Evolutionary conservation across 345 rosid genomes (phyloP).

Genomic region (Raphanus raphanistrum): DNA sequence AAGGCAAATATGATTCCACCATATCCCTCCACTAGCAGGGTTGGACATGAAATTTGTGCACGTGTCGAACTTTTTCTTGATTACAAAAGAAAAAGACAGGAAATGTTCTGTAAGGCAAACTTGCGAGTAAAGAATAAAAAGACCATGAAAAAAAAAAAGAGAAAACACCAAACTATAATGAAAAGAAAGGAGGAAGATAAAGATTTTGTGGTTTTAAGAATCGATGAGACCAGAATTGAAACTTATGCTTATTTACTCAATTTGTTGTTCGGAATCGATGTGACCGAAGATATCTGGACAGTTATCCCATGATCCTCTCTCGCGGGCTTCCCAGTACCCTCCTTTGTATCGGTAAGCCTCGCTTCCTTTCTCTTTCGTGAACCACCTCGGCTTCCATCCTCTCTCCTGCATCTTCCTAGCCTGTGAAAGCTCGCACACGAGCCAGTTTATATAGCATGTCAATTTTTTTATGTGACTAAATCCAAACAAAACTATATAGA

Average conservation of each 20-base stretch:
- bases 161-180: background rate
- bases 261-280: slow-evolving; percentile 53
- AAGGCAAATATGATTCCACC: background rate
- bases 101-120: background rate
- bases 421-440: slow-evolving; percentile 41
- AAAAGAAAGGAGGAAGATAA: background rate
- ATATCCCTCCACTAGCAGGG: background rate
- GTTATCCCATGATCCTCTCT: slow-evolving; percentile 60
- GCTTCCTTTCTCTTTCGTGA: slow-evolving; percentile 67
- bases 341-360: slow-evolving; percentile 62
- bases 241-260: slow-evolving; percentile 17
- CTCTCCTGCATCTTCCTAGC: slow-evolving; percentile 97
- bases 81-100: background rate
- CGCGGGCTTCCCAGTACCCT: slow-evolving; percentile 95
- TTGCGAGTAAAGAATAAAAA: slow-evolving; percentile 30
- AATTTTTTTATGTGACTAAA: background rate
- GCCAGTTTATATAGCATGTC: background rate
- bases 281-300: slow-evolving; percentile 96
- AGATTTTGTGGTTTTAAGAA: slow-evolving; percentile 18
- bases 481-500: background rate
- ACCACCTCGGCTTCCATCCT: slow-evolving; percentile 99
- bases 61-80: background rate
- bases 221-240: background rate
- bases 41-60: background rate
- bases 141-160: background rate